phyloP scores from a whole-genome alignment of 2,329 filamentous ascomycete genomes.

The Penicillium fuscoglaucum region DNA sequence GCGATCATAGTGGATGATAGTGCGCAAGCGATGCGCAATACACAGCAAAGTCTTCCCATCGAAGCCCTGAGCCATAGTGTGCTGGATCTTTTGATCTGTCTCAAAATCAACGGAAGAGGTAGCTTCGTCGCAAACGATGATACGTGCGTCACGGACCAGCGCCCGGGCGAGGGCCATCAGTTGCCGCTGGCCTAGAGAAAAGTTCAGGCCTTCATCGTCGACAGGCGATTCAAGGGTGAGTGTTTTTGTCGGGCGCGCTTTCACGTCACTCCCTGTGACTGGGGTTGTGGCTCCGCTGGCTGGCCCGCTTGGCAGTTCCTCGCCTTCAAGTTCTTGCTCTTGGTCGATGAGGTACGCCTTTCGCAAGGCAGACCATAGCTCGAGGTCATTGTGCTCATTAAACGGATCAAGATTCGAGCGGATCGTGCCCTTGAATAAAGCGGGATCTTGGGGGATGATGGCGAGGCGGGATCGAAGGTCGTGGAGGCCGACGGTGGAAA shows the following conservation, averaged over 20 bases:
- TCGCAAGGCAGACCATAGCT: constrained; percentile 50
- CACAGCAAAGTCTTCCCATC: constrained; percentile 83
- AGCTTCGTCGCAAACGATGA: constrained; percentile 96
- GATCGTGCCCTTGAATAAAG: constrained; percentile 47
- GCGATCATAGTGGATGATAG: constrained; percentile 90
- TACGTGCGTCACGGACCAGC: constrained; percentile 80
- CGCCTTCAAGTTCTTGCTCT: constrained; percentile 47
- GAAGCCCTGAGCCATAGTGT: constrained; percentile 82
- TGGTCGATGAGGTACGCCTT: constrained; percentile 49
- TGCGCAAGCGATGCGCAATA: constrained; percentile 88
- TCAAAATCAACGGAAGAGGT: constrained; percentile 93
- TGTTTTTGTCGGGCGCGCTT: constrained; percentile 35
- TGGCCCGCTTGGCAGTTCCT: constrained; percentile 31
- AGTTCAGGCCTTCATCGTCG: constrained; percentile 94
- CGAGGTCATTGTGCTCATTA: constrained; percentile 47
- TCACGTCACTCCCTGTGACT: constrained; percentile 42
- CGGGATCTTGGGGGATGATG: constrained; percentile 50
- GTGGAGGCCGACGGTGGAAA: constrained; percentile 42
- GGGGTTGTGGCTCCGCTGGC: constrained; percentile 35
- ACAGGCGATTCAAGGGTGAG: constrained; percentile 71
- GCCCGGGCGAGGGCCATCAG: constrained; percentile 92
- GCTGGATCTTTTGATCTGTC: constrained; percentile 93
- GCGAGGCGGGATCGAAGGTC: constrained; percentile 46
- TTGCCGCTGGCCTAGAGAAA: constrained; percentile 91
- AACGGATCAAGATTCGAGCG: constrained; percentile 50